Conservation (phyloP, 225 moss, liverwort and hornwort species). For the Climacium dendroides region DNA sequence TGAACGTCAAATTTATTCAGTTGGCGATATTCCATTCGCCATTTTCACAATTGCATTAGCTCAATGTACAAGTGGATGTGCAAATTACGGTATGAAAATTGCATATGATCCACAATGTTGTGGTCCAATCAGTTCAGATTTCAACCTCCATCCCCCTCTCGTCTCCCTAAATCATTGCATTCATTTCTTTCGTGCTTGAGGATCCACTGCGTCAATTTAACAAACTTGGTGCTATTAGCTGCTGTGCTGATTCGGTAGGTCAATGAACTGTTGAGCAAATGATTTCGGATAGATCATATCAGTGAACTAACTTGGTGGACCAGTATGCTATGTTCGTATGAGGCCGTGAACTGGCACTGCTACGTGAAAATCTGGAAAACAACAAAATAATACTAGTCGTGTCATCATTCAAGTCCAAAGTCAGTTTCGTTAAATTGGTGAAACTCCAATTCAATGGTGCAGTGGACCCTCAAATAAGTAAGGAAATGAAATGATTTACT, state of each 20-base stretch:
- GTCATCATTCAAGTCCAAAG: not conserved
- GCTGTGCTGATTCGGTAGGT: not conserved
- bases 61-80: not conserved
- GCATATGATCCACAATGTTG: not conserved
- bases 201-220: not conserved
- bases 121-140: not conserved
- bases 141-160: not conserved
- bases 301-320: not conserved
- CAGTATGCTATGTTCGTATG: too few relatives aligned
- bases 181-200: not conserved
- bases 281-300: not conserved
- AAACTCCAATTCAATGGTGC: not conserved
- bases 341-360: not conserved
- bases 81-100: not conserved
- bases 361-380: not conserved
- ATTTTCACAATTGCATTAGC: not conserved
- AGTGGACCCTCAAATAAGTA: not conserved
- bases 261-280: not conserved
- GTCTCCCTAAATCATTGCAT: not conserved
- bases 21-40: not conserved
- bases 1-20: not conserved
- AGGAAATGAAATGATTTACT: not conserved
- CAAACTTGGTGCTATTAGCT: not conserved
- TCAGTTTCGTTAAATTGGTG: not conserved
- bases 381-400: accelerated